Evolutionary conservation across 202 grass and related monocot species (phyloP), one percentile per base, ranked within the genome.

Genomic region (Schoenoplectus tabernaemontani): DNA sequence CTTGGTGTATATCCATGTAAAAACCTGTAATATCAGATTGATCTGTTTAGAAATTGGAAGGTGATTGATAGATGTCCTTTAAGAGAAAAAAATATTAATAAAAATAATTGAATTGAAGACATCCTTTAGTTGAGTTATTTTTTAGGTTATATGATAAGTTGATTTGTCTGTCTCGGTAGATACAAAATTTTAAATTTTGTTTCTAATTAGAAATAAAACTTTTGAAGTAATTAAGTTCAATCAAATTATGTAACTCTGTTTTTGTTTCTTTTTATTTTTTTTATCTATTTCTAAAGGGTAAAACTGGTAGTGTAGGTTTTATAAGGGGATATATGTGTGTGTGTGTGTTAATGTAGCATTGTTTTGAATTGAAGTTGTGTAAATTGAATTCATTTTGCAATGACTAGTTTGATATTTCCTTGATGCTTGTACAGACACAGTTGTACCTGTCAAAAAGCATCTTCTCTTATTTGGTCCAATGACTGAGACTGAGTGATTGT

Each of bases 1-100:
- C 15, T 78, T 79, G 57, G 57, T 79, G 77, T 79, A 79, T 79
- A 79, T 79, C 77, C 77, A 57, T 79, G 77, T 79, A 79, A 63
- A 79, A 47, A 43, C 8, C 57, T 60, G 59, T 79, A 79, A 79
- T 64, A 37, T 79, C 58, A 43, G 76, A 63, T 63, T 79, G 57
- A 79, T 62, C 57, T 30, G 20, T 39, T 79, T 79, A 79, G 73
- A 77, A 57, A 58, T 17, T 76, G 47, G 72, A 76, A 24, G 23
- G 34, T 56, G 51, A n/a, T 56, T 76, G 28, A 76, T 76, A 56
- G 75, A 78, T 60, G 38, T 44, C 54, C 23, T 42, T 16, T 60
- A 41, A 61, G 3, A 37, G 15, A 17, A 42, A 61, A n/a, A 8
- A 60, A 50, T 46, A 44, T 23, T 26, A 46, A 77, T 57, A 30